These are phyloP conservation scores for Conticribra guillardii DNA, from an alignment of 108 stramenopile species.

Conservation along the genomic window DNA sequence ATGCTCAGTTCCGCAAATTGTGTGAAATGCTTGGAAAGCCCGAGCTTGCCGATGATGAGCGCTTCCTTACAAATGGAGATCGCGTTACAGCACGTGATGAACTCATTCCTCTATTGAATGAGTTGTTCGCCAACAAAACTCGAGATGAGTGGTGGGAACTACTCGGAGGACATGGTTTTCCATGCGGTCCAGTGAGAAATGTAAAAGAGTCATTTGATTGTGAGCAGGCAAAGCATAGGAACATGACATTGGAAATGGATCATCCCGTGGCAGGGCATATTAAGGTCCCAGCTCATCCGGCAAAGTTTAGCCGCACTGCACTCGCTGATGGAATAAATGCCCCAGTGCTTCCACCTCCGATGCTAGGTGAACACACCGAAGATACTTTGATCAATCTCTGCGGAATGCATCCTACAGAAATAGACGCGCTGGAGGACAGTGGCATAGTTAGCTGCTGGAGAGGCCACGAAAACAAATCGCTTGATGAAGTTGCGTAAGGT, in stretches of 20 bases:
- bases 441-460: constrained; percentile 48
- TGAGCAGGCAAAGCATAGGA: constrained; percentile 32
- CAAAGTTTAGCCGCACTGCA: constrained; percentile 8
- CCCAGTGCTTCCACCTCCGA: constrained; percentile 41
- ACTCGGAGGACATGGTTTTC: constrained; percentile 47
- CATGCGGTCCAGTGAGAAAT: constrained; percentile 44
- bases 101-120: constrained; percentile 34
- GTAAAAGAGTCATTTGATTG: constrained; percentile 52
- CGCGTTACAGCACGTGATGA: constrained; percentile 40
- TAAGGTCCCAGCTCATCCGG: constrained; percentile 31
- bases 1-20: constrained; percentile 45
- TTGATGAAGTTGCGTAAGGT: not conserved
- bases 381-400: constrained; percentile 42
- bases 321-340: constrained; percentile 14
- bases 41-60: constrained; percentile 29
- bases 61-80: constrained; percentile 41
- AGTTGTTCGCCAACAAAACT: constrained; percentile 26
- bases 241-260: constrained; percentile 44
- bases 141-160: constrained; percentile 46
- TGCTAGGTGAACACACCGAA: constrained; percentile 57
- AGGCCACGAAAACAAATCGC: not conserved
- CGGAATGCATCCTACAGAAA: constrained; percentile 20
- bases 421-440: constrained; percentile 20
- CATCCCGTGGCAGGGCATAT: constrained; percentile 43
- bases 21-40: constrained; percentile 34